Evolutionary conservation across 768 basidiomycete species (phyloP).

Genomic region (Lactarius vividus): DNA sequence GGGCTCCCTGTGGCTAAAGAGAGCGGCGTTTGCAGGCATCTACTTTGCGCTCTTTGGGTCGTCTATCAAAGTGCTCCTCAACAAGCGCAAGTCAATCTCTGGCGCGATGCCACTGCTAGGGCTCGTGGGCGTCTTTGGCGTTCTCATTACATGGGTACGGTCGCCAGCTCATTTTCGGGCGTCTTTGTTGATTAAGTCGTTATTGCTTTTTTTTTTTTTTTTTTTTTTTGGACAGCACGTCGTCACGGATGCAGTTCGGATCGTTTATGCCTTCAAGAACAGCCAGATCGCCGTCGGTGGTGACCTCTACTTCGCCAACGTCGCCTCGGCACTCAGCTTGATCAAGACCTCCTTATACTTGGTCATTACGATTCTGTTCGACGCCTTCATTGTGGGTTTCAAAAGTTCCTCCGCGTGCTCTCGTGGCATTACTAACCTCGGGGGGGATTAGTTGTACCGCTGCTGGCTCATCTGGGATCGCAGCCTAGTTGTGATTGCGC

Average conservation of each 20-base stretch:
- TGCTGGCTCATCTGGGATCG: slow-evolving; percentile 33
- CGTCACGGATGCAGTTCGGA: slow-evolving; percentile 30
- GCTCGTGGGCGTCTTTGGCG: slow-evolving; percentile 14
- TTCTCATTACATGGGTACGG: slow-evolving; percentile 27
- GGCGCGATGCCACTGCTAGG: slow-evolving; percentile 14
- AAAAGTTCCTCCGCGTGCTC: slow-evolving; percentile 2
- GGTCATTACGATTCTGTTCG: slow-evolving; percentile 31
- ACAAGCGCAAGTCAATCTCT: slow-evolving; percentile 21
- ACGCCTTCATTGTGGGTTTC: slow-evolving; percentile 32
- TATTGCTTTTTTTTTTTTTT: neutral
- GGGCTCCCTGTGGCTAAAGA: neutral
- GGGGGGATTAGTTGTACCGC: slow-evolving; percentile 29
- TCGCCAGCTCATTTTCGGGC: neutral
- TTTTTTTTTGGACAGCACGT: slow-evolving; percentile 28
- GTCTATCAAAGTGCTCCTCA: slow-evolving; percentile 16
- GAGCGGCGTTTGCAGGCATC: slow-evolving; percentile 8
- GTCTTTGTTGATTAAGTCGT: neutral
- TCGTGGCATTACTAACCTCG: neutral
- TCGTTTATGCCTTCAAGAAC: slow-evolving; percentile 31
- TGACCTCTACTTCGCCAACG: slow-evolving; percentile 28
- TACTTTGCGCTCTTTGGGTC: slow-evolving; percentile 11
- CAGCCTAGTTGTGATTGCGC: slow-evolving; percentile 19
- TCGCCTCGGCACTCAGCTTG: slow-evolving; percentile 29
- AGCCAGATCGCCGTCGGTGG: slow-evolving; percentile 25
- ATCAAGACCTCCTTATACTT: slow-evolving; percentile 32